Conservation (phyloP, 139 green algal genomes). For the Chlamydomonas sp. region DNA sequence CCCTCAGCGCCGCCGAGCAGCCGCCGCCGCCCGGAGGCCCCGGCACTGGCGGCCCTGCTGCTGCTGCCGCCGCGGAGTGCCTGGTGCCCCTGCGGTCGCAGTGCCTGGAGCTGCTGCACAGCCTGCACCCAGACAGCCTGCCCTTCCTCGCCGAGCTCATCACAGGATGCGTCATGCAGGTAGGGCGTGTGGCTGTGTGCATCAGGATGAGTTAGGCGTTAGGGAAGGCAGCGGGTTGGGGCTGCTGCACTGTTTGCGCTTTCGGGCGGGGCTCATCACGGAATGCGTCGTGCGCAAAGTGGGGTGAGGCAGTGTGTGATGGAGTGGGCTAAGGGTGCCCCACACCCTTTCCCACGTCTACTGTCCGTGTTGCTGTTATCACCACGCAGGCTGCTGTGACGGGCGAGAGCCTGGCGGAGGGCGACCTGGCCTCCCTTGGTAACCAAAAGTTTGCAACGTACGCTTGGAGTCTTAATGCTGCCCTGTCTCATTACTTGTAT, state of each 20-base stretch:
- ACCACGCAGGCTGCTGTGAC: slow-evolving; percentile 66
- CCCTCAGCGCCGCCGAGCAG: background rate
- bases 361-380: too few relatives aligned
- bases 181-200: background rate
- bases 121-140: slow-evolving; percentile 66
- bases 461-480: too few relatives aligned
- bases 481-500: background rate
- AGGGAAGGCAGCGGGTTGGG: too few relatives aligned
- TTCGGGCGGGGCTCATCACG: too few relatives aligned
- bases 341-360: too few relatives aligned
- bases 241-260: too few relatives aligned
- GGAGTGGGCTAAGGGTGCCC: too few relatives aligned
- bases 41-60: too few relatives aligned
- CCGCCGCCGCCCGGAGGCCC: background rate
- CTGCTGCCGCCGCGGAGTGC: background rate
- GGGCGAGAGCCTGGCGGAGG: slow-evolving; percentile 61
- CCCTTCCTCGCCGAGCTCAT: slow-evolving; percentile 72
- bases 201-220: background rate
- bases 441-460: slow-evolving; percentile 33
- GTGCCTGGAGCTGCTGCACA: slow-evolving; percentile 52
- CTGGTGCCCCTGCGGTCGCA: slow-evolving; percentile 51
- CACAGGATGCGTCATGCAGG: slow-evolving; percentile 66
- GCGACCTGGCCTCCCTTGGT: slow-evolving; percentile 67
- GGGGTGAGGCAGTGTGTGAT: too few relatives aligned
- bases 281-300: too few relatives aligned